phyloP scores from a whole-genome alignment of 441 rosid genomes.

The Gossypium schwendimanii region DNA sequence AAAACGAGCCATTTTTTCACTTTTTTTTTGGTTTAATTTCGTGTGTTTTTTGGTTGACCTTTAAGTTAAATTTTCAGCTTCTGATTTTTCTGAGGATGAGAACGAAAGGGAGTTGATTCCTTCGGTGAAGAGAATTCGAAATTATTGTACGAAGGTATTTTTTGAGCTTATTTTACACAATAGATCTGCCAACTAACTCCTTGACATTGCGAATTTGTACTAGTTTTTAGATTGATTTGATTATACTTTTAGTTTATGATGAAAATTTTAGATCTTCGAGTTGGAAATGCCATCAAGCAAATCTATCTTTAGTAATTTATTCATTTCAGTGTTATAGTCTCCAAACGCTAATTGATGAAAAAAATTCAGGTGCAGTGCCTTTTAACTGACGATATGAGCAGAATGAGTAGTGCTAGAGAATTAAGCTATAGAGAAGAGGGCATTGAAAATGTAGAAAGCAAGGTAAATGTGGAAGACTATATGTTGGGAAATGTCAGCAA shows the following conservation, averaged over 20 bases:
- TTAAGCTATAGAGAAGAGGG: constrained; percentile 14
- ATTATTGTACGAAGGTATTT: constrained; percentile 33
- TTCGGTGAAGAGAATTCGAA: constrained; percentile 32
- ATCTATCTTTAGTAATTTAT: neutral
- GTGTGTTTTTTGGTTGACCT: constrained; percentile 2
- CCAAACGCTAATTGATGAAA: neutral
- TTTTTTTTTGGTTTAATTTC: neutral
- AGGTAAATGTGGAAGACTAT: constrained; percentile 4
- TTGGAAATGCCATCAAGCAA: neutral
- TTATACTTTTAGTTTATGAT: neutral
- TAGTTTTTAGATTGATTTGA: neutral
- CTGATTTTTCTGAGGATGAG: constrained; percentile 19
- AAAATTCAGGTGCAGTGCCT: constrained; percentile 34
- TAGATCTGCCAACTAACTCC: neutral
- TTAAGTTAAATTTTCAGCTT: neutral
- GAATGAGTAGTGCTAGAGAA: constrained; percentile 15
- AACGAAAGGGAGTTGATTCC: constrained; percentile 19
- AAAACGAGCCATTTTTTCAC: constrained; percentile 3
- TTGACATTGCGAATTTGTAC: neutral
- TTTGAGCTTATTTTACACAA: neutral
- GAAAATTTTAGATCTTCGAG: neutral
- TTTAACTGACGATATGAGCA: constrained; percentile 20
- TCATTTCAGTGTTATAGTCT: neutral
- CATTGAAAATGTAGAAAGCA: constrained; percentile 13
- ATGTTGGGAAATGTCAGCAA: constrained; percentile 7